These are phyloP conservation scores for Vinca minor DNA, from an alignment of 257 asterid genomes.

Conservation along the genomic window DNA sequence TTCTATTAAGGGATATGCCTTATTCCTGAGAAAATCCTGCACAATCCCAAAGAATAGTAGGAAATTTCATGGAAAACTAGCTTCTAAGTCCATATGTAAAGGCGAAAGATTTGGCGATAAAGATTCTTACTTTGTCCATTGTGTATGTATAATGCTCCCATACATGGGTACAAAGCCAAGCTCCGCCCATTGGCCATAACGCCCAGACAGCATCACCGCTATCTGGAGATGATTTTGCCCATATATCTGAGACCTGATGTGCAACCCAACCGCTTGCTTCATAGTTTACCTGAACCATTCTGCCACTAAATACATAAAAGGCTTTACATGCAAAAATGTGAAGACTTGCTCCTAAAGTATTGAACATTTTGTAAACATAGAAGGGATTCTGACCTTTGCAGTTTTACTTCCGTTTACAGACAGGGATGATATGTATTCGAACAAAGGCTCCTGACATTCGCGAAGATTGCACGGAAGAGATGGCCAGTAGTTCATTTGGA, in stretches of 20 bases:
- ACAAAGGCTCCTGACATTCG: constrained; percentile 74
- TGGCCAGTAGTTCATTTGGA: constrained; percentile 86
- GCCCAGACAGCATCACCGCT: constrained; percentile 59
- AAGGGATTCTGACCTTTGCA: constrained; percentile 42
- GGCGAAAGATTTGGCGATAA: background rate
- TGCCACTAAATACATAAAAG: constrained; percentile 53
- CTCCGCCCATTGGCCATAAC: constrained; percentile 84
- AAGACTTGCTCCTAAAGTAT: background rate
- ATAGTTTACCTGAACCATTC: constrained; percentile 72
- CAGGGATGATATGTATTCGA: constrained; percentile 54
- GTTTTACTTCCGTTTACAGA: constrained; percentile 58
- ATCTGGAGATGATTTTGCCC: constrained; percentile 78
- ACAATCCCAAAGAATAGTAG: background rate
- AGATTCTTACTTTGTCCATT: constrained; percentile 50
- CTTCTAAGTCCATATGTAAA: background rate
- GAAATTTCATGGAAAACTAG: background rate
- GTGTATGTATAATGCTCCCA: constrained; percentile 78
- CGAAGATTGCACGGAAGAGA: constrained; percentile 63
- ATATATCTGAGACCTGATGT: constrained; percentile 69
- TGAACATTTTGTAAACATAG: background rate
- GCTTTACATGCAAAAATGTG: constrained; percentile 20
- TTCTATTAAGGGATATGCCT: constrained; percentile 62
- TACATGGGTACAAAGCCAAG: constrained; percentile 76
- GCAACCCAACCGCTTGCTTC: constrained; percentile 77
- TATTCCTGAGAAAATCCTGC: constrained; percentile 51